phyloP scores from a whole-genome alignment of 495 filamentous ascomycete genomes.

The Lindgomyces ingoldianus region DNA sequence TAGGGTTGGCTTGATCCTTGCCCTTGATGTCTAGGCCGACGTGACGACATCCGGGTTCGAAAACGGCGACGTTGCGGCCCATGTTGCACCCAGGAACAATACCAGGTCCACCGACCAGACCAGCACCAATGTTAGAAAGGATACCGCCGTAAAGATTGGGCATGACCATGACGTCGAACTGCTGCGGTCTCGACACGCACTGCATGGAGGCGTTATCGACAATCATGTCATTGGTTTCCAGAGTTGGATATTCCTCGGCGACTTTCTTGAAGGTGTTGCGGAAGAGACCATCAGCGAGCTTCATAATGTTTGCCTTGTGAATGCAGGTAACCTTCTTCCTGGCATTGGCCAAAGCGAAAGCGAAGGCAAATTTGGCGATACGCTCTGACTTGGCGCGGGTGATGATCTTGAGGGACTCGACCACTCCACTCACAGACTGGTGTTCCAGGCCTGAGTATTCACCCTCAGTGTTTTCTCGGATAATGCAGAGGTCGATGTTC shows the following conservation, averaged over 20 bases:
- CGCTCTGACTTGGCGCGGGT: conserved; percentile 97
- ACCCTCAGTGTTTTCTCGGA: conserved; percentile 99
- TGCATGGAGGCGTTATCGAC: conserved; percentile 99
- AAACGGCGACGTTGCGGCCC: conserved; percentile 96
- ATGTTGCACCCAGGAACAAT: conserved; percentile 99
- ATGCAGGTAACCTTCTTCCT: conserved; percentile 98
- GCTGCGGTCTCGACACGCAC: conserved; percentile 90
- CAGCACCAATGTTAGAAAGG: conserved; percentile 96
- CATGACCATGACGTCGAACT: conserved; percentile 99
- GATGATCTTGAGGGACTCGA: conserved; percentile 99
- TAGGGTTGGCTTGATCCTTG: conserved; percentile 98
- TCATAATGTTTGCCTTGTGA: conserved; percentile 99
- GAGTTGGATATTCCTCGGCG: conserved; percentile 86
- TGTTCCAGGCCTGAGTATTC: conserved; percentile 99
- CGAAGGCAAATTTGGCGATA: conserved; percentile 97
- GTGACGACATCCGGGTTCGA: conserved; percentile 97
- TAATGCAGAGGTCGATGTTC: conserved; percentile 95
- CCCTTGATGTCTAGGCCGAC: conserved; percentile 99
- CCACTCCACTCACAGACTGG: conserved; percentile 93
- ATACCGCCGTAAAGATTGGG: conserved; percentile 99
- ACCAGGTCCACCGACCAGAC: conserved; percentile 96
- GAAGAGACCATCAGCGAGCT: conserved; percentile 97
- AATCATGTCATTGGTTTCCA: conserved; percentile 98
- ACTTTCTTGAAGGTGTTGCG: conserved; percentile 92
- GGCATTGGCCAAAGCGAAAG: conserved; percentile 96